phyloP scores from a whole-genome alignment of 306 rosid genomes.

The Dryas alaskensis region DNA sequence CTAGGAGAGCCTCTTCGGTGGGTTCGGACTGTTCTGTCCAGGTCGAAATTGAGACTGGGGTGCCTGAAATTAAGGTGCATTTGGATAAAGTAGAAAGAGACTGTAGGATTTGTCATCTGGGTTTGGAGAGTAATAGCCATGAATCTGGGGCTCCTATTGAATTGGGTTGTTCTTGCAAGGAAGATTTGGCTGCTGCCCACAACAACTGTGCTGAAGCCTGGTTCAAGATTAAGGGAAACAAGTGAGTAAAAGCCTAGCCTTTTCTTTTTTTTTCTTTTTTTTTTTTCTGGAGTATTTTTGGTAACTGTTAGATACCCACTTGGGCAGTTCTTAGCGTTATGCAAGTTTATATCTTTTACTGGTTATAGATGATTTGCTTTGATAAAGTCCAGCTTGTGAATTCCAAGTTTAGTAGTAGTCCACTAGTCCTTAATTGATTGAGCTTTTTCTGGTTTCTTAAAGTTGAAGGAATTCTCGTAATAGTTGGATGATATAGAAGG shows the following conservation, averaged over 20 bases:
- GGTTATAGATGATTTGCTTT: not conserved
- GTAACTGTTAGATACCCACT: not conserved
- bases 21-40: slow-evolving; percentile 57
- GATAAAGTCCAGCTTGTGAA: too few species aligned
- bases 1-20: slow-evolving; percentile 67
- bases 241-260: slow-evolving; percentile 46
- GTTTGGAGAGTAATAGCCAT: slow-evolving; percentile 89
- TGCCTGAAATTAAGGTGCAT: slow-evolving; percentile 76
- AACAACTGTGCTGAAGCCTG: slow-evolving; percentile 91
- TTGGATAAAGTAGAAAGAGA: slow-evolving; percentile 75
- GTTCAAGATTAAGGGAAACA: slow-evolving; percentile 93
- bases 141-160: slow-evolving; percentile 82
- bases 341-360: not conserved
- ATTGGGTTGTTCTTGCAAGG: slow-evolving; percentile 94
- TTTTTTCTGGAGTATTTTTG: slow-evolving; percentile 6
- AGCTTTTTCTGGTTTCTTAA: not conserved
- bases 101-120: slow-evolving; percentile 96
- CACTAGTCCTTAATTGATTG: not conserved
- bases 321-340: not conserved
- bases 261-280: not conserved
- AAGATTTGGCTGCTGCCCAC: slow-evolving; percentile 90
- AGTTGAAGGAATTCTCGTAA: slow-evolving; percentile 1
- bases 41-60: slow-evolving; percentile 55
- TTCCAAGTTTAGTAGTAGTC: too few species aligned
- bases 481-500: slow-evolving; percentile 28